Percentiles rank a stretch among this genome's conserved stretches.
Evolutionary conservation across 1,284 basidiomycete genomes (phyloP).

Genomic region (Chalciporus sp.): DNA sequence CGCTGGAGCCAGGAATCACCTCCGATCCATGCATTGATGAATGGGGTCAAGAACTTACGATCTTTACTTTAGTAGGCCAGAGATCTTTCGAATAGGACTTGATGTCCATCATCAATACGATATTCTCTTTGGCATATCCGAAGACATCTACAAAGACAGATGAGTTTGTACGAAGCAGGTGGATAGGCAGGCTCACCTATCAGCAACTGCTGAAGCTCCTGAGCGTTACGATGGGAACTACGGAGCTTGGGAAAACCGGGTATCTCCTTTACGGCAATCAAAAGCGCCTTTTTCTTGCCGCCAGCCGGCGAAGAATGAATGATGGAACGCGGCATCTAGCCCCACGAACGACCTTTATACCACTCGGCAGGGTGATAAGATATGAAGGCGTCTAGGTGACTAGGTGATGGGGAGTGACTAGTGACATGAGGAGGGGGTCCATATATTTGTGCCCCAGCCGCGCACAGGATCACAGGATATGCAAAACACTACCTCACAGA

Average conservation of each 20-base stretch:
- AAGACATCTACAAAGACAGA: constrained; percentile 21
- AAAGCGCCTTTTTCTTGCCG: constrained; percentile 19
- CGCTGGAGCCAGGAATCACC: constrained; percentile 25
- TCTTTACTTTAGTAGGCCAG: constrained; percentile 28
- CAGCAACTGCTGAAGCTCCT: constrained; percentile 15
- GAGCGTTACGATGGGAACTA: constrained; percentile 18
- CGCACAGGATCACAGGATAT: constrained; percentile 18
- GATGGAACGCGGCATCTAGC: constrained; percentile 9
- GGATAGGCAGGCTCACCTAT: constrained; percentile 16
- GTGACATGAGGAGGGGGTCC: background rate
- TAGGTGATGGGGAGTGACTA: background rate
- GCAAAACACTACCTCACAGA: background rate
- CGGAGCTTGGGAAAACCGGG: constrained; percentile 4
- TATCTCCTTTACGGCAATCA: constrained; percentile 22
- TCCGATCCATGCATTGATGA: background rate
- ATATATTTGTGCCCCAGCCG: background rate
- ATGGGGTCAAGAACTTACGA: constrained; percentile 24
- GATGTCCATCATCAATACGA: constrained; percentile 36
- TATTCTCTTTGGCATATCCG: constrained; percentile 28
- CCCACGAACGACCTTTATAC: background rate
- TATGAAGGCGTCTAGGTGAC: background rate
- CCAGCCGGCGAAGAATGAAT: background rate
- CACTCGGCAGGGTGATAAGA: constrained; percentile 14
- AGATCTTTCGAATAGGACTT: constrained; percentile 3
- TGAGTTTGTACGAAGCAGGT: background rate